Base-by-base conservation (phyloP, 2,329 filamentous ascomycete genomes). In the Aspergillus tamarii region DNA sequence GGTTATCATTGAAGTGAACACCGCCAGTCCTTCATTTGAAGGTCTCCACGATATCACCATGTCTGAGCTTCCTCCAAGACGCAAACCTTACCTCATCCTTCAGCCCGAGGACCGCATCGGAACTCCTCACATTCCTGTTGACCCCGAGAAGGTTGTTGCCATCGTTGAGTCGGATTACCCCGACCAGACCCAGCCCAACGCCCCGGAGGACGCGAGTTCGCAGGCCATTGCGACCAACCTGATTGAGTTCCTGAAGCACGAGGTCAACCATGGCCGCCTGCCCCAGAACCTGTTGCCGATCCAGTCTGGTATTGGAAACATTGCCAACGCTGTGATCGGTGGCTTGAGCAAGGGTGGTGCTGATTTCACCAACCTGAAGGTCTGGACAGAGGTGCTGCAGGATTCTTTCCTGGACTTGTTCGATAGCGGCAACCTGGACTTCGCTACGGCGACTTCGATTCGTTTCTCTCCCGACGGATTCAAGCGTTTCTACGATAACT, bases 361-460 rank as follows among this genome's bases (percentile, higher is more conserved):
- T 69, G 90, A 94, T 77, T 96, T 96, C 84, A 87, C 88, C 75
- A 91, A 96, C 82, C 86, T 97, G 63, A 93, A 91, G 76, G 93
- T 96, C 45, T 96, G 93, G 93, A 96, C 93, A 28, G 93, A 96
- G 80, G 93, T 96, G 55, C 88, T 96, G 62, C 93, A 96, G 82
- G 93, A 96, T 77, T 93, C 91, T 26, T 96, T 96, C 87, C 87
- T 96, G 28, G 93, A 96, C 77, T 90, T 96, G 60, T 96, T 96
- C 80, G 93, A 96, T 83, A 91, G 88, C 64, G 93, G 92, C 30
- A 89, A 92, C 74, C 86, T 96, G 23, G 92, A 96, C 81, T 96
- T 95, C 73, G 93, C 93, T 52, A 96, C 93, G 0, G 92, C 93
- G 45, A 96, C 93, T 8, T 94, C 91, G 3, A 92, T 96, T 73